Base-by-base conservation (phyloP, 805 yeast species). In the Wickerhamomyces ciferrii region DNA sequence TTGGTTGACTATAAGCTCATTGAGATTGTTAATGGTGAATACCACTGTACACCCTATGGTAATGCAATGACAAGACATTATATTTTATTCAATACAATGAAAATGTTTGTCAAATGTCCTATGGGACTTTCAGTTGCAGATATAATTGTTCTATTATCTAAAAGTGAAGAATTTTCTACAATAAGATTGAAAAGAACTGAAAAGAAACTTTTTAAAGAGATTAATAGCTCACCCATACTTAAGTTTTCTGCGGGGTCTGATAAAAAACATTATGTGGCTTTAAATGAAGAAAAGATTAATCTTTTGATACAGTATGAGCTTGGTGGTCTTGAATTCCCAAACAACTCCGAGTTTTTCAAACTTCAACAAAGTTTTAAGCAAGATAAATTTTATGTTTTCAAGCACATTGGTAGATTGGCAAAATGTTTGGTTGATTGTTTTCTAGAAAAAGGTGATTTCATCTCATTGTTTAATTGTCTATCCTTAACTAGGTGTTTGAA, bases 51-150 rank as follows among this genome's bases (percentile, higher is more conserved):
- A 0, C 53, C 63, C 0, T 75, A 56, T 58, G 83, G 83, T 0
- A 54, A 59, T 27, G 65, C 81, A 0, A 70, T 79, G 81, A 67
- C 75, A 2, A 69, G 66, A 44, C 75, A 75, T 49, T 78, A 76
- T 53, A 59, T 79, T 4, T 46, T 59, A 3, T 72, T 73, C 47
- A 69, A 67, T 2, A 74, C 81, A 0, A 69, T 75, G 61, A 69
- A 67, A 40, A 21, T 10, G 2, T 54, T 74, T 18, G 54, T 74
- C 8, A 53, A 53, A 7, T 39, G 60, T 0, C 15, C 48, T 0
- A 8, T 31, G 2, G 43, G 48, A 2, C 48, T 56, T 24, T 38
- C 55, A 0, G 39, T 65, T 0, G 41, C 65, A 54, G 36, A 41
- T 61, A 14, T 52, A 65, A 17, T 48, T 39, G 8, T 27, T 0